Conservation (phyloP, 441 rosid species). For the Bocquillonia castaneifolia region DNA sequence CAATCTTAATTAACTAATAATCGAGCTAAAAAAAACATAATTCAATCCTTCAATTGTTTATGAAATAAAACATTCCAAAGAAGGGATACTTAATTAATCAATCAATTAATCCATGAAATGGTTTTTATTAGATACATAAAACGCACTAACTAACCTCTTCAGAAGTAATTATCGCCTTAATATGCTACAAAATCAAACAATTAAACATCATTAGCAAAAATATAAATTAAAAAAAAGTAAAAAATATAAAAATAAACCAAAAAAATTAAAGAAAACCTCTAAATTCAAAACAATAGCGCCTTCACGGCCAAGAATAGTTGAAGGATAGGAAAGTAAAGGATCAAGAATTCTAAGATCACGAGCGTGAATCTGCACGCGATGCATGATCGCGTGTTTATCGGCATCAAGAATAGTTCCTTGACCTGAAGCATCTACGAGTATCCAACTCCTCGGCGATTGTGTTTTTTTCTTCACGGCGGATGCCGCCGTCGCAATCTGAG, state of each 20-base stretch:
- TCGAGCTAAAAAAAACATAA: background rate
- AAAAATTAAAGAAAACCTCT: conserved; percentile 47
- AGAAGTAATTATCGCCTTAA: conserved; percentile 90
- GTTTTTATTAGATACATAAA: background rate
- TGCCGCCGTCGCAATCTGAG: conserved; percentile 36
- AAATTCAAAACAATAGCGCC: conserved; percentile 87
- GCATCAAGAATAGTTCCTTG: conserved; percentile 47
- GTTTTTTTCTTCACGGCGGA: conserved; percentile 51
- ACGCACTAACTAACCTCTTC: conserved; percentile 65
- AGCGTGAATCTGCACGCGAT: conserved; percentile 94
- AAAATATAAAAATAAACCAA: too few relatives aligned
- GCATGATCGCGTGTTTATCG: conserved; percentile 90
- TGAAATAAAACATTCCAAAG: too few relatives aligned
- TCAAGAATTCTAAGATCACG: conserved; percentile 96
- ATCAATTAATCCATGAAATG: background rate
- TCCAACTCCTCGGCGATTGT: conserved; percentile 67
- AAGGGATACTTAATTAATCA: too few relatives aligned
- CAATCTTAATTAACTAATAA: background rate
- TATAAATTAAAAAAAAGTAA: background rate
- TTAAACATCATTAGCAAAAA: background rate
- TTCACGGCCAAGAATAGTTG: conserved; percentile 92
- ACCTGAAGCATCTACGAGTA: conserved; percentile 50
- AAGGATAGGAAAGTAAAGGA: conserved; percentile 86
- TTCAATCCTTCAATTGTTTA: too few relatives aligned
- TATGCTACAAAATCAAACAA: conserved; percentile 51